Evolutionary conservation across 148 eudicot species (phyloP).

Genomic region (Persicaria tinctoria): DNA sequence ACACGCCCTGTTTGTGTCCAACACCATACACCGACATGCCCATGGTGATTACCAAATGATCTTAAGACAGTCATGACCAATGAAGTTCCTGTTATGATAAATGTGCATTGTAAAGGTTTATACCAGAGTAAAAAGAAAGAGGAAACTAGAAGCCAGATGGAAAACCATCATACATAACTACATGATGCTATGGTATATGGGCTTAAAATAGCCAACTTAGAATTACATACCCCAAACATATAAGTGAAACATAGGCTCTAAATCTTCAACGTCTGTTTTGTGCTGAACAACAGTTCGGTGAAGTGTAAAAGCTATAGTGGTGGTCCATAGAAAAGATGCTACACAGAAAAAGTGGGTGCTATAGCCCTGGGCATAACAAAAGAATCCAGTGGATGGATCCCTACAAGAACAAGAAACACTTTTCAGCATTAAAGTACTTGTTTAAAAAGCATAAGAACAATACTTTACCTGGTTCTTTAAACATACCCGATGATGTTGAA

Average conservation of each 20-base stretch:
- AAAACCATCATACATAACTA: not conserved
- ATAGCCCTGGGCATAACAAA: constrained; percentile 95
- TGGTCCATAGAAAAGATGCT: constrained; percentile 96
- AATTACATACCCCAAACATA: constrained; percentile 87
- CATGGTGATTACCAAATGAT: constrained; percentile 82
- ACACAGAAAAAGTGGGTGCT: constrained; percentile 94
- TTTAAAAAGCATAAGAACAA: not conserved
- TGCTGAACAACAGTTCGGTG: constrained; percentile 97
- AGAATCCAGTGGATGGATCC: constrained; percentile 93
- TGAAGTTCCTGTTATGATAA: constrained; percentile 65
- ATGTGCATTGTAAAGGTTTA: not conserved
- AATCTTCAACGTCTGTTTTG: constrained; percentile 93
- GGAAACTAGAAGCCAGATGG: not conserved
- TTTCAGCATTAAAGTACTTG: constrained; percentile 5
- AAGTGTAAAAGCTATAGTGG: constrained; percentile 91
- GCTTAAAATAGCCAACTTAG: not conserved
- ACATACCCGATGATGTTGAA: constrained; percentile 90
- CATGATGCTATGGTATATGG: not conserved
- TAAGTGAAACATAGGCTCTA: constrained; percentile 92
- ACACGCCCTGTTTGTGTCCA: constrained; percentile 88
- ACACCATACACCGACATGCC: constrained; percentile 83
- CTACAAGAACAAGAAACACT: constrained; percentile 33
- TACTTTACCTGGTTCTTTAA: constrained; percentile 9
- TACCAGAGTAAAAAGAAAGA: not conserved
- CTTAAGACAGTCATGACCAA: constrained; percentile 80